These are phyloP conservation scores for Alternaria ventricosa DNA, from an alignment of 2,329 filamentous ascomycete genomes.

Conservation along the genomic window DNA sequence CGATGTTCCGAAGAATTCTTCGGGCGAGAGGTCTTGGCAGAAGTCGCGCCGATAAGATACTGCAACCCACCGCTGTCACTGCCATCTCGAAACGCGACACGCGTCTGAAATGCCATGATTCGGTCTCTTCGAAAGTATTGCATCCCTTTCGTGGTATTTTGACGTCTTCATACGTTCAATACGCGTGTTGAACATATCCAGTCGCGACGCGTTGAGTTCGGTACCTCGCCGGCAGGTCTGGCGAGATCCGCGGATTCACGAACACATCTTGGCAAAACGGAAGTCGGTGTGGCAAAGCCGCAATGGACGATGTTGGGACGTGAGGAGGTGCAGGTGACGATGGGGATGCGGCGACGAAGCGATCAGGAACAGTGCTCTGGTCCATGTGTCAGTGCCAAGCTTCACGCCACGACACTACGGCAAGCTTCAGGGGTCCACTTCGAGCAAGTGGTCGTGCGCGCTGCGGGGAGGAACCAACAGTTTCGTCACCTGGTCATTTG, in stretches of 20 bases:
- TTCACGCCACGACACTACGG: background rate
- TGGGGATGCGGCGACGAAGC: conserved; percentile 7
- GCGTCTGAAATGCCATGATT: background rate
- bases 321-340: background rate
- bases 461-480: conserved; percentile 8
- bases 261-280: background rate
- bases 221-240: background rate
- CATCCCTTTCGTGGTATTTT: background rate
- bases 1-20: conserved; percentile 17
- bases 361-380: background rate
- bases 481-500: background rate
- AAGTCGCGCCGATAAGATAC: background rate
- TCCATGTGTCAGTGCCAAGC: conserved; percentile 18
- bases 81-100: background rate
- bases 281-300: background rate
- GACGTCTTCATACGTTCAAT: background rate
- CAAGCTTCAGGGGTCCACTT: background rate
- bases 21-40: conserved; percentile 28
- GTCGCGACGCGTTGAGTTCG: background rate
- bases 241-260: background rate
- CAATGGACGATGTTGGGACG: background rate
- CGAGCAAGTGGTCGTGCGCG: conserved; percentile 6
- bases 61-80: conserved; percentile 7
- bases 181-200: background rate
- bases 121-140: background rate